A percentile compares a stretch with the other conserved stretches of the same genome.
Conservation (phyloP, 495 filamentous ascomycete genomes). For the Penicillium samsonianum region DNA sequence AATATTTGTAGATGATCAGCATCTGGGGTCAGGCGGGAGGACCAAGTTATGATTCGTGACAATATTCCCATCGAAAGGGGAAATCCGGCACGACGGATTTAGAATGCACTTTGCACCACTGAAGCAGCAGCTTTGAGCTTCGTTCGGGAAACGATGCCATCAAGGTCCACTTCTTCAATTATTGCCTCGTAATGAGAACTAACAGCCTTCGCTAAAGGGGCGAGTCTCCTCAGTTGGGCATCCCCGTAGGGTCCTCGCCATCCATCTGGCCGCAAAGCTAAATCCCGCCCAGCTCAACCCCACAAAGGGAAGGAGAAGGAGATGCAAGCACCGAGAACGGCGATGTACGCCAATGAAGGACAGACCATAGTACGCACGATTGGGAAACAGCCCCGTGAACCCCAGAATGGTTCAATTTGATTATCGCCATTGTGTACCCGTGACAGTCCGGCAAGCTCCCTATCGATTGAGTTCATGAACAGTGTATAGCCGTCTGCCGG, state of each 20-base stretch:
- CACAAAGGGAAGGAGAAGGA: neutral
- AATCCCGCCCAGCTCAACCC: neutral
- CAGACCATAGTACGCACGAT: neutral
- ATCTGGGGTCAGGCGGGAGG: neutral
- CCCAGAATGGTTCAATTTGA: neutral
- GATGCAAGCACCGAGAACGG: neutral
- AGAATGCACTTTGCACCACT: neutral
- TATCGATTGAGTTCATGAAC: neutral
- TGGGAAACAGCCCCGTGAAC: neutral
- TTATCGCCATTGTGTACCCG: neutral
- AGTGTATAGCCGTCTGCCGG: neutral
- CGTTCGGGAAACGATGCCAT: neutral
- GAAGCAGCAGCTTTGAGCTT: slow-evolving; percentile 8
- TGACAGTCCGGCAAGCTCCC: neutral
- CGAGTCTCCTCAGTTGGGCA: neutral
- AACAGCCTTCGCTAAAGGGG: neutral
- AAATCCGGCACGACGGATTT: slow-evolving; percentile 14
- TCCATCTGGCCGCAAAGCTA: neutral
- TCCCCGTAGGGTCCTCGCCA: neutral
- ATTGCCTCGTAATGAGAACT: neutral
- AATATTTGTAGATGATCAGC: neutral
- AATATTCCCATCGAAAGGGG: neutral
- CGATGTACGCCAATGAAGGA: neutral
- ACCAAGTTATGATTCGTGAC: neutral
- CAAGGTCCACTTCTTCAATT: slow-evolving; percentile 11